Conservation (phyloP, 2,329 filamentous ascomycete species). For the Allantophomopsis cytisporea region DNA sequence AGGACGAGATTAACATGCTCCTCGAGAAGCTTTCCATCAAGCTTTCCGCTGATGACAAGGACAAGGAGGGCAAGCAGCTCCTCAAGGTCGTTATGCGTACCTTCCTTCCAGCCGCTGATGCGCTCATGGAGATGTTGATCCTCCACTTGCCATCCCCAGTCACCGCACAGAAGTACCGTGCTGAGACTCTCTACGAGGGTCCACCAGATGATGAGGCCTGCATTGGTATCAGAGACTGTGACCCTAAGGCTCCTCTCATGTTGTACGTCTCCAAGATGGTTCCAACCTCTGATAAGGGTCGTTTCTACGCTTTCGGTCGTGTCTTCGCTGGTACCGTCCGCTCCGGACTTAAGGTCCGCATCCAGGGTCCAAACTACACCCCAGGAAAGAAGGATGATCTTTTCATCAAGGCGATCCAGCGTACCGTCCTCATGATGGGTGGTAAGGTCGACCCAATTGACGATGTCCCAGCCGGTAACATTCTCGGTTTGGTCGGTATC, state of each 20-base stretch:
- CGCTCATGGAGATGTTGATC: conserved; percentile 99
- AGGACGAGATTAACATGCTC: conserved; percentile 72
- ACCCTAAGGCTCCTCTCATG: conserved; percentile 97
- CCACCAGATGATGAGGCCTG: conserved; percentile 82
- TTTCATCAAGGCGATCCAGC: conserved; percentile 98
- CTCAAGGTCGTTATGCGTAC: conserved; percentile 98
- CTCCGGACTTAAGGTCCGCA: conserved; percentile 98
- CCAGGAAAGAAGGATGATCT: conserved; percentile 98
- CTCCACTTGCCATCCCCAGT: conserved; percentile 94
- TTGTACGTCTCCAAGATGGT: conserved; percentile 99
- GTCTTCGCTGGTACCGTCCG: conserved; percentile 97
- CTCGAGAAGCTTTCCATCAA: conserved; percentile 93
- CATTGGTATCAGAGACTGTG: conserved; percentile 96
- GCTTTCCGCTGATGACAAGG: conserved; percentile 73
- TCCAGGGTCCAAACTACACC: conserved; percentile 97
- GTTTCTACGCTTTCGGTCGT: conserved; percentile 99
- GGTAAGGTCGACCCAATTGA: conserved; percentile 98
- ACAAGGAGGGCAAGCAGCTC: conserved; percentile 93
- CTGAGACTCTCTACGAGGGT: conserved; percentile 97
- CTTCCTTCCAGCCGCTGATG: conserved; percentile 96
- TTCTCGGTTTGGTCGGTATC: conserved; percentile 97
- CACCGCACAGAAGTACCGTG: conserved; percentile 95
- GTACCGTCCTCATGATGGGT: conserved; percentile 99
- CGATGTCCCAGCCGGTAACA: conserved; percentile 98
- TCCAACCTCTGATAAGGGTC: conserved; percentile 97